phyloP scores from a whole-genome alignment of 176 grass and related monocot species.

The Eleusine coracana region DNA sequence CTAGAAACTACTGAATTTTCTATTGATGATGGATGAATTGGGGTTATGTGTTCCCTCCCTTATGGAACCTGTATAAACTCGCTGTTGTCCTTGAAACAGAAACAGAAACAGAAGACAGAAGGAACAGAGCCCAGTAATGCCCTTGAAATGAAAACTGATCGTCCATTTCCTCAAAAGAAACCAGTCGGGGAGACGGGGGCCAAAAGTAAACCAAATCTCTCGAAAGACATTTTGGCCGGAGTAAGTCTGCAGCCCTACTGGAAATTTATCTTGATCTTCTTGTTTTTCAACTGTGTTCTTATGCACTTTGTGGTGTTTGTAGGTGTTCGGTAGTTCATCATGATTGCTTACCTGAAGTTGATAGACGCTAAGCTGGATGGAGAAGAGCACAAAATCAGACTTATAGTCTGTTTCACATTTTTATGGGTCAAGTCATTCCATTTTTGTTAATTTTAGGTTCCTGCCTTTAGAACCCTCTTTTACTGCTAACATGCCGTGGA shows the following conservation, averaged over 20 bases:
- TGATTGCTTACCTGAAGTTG: slow-evolving; percentile 25
- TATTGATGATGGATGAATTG: slow-evolving; percentile 7
- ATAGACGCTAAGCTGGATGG: slow-evolving; percentile 19
- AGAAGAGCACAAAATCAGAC: background rate
- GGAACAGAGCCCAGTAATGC: slow-evolving; percentile 38
- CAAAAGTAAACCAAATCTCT: slow-evolving; percentile 64
- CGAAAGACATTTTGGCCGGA: slow-evolving; percentile 71
- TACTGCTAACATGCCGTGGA: background rate
- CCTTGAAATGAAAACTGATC: slow-evolving; percentile 41
- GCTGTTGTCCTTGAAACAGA: slow-evolving; percentile 54
- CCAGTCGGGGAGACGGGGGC: slow-evolving; percentile 42
- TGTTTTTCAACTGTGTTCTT: background rate
- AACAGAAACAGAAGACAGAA: slow-evolving; percentile 77
- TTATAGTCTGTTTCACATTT: background rate
- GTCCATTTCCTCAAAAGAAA: slow-evolving; percentile 64
- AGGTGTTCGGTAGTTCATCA: slow-evolving; percentile 62
- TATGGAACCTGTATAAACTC: slow-evolving; percentile 27
- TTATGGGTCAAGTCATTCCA: slow-evolving; percentile 1
- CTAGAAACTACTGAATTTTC: slow-evolving; percentile 4
- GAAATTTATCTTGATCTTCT: slow-evolving; percentile 2
- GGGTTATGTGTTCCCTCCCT: background rate
- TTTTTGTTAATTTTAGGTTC: background rate
- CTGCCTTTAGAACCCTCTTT: background rate
- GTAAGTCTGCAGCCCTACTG: slow-evolving; percentile 46
- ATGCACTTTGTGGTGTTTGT: slow-evolving; percentile 11